Percentiles rank a stretch among this genome's conserved stretches.
Conservation (phyloP, 2,329 filamentous ascomycete species). For the Bretziella fagacearum region DNA sequence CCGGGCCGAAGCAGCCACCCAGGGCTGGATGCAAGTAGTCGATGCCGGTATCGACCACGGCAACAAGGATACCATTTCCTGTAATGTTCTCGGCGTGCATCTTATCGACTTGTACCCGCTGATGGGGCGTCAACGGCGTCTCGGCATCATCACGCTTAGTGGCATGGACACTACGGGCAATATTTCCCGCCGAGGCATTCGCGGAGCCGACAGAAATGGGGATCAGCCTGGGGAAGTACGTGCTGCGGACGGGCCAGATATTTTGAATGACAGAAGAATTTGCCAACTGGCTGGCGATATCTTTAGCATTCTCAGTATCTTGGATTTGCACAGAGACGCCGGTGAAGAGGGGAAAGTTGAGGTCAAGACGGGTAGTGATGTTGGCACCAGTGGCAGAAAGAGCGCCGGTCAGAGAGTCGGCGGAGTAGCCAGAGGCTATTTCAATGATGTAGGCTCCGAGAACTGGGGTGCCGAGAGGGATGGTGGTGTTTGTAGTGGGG, state of each 20-base stretch:
- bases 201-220: conserved; percentile 1
- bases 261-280: conserved; percentile 17
- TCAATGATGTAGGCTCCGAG: conserved; percentile 19
- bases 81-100: conserved; percentile 28
- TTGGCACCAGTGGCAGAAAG: conserved; percentile 15
- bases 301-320: conserved; percentile 18
- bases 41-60: conserved; percentile 26
- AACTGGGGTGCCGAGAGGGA: conserved; percentile 6
- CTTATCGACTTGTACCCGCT: conserved; percentile 22
- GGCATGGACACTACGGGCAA: neutral
- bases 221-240: conserved; percentile 15
- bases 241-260: conserved; percentile 20
- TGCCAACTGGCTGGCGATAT: conserved; percentile 15
- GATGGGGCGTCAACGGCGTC: conserved; percentile 18
- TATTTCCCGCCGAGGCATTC: neutral
- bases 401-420: conserved; percentile 15
- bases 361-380: conserved; percentile 17
- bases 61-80: conserved; percentile 29
- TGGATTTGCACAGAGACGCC: conserved; percentile 18
- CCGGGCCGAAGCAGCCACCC: conserved; percentile 44
- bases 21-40: conserved; percentile 47
- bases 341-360: conserved; percentile 18
- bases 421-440: conserved; percentile 16
- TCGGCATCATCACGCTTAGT: conserved; percentile 15
- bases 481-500: neutral